Conservation (phyloP, 139 green algal genomes). For the Chlamydomonas sp. region DNA sequence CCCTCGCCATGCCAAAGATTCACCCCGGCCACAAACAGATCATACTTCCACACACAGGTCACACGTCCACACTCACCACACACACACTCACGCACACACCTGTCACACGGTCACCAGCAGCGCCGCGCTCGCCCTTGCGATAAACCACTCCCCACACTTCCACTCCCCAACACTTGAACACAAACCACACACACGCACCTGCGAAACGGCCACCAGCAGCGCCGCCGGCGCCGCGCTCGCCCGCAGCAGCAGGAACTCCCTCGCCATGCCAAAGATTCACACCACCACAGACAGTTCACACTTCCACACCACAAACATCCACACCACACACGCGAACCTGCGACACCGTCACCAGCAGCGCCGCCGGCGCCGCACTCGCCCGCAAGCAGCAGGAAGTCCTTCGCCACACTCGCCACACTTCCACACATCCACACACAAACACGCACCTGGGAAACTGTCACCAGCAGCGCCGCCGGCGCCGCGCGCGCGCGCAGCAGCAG, state of each 20-base stretch:
- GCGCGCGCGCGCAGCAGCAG: slow-evolving; percentile 23
- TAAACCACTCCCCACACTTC: neutral
- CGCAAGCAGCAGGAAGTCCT: neutral
- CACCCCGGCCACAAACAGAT: neutral
- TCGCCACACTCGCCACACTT: neutral
- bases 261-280: neutral
- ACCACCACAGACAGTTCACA: slow-evolving; percentile 3
- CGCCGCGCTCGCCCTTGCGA: neutral
- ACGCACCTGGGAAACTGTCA: slow-evolving; percentile 30
- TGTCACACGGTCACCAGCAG: slow-evolving; percentile 4
- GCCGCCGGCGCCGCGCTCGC: slow-evolving; percentile 36
- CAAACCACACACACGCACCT: neutral
- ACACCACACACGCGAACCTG: neutral
- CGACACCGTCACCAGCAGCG: slow-evolving; percentile 49
- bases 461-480: slow-evolving; percentile 56
- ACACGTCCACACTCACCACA: neutral
- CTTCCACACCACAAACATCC: neutral
- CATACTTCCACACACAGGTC: neutral
- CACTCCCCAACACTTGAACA: neutral
- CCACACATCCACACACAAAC: slow-evolving; percentile 1
- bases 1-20: neutral
- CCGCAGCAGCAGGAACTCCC: neutral
- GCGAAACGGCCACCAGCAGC: neutral
- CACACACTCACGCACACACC: neutral
- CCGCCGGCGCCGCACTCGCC: slow-evolving; percentile 48